These are phyloP conservation scores for Dryadomyces quercivorus DNA, from an alignment of 2,329 filamentous ascomycete species.

Conservation along the genomic window DNA sequence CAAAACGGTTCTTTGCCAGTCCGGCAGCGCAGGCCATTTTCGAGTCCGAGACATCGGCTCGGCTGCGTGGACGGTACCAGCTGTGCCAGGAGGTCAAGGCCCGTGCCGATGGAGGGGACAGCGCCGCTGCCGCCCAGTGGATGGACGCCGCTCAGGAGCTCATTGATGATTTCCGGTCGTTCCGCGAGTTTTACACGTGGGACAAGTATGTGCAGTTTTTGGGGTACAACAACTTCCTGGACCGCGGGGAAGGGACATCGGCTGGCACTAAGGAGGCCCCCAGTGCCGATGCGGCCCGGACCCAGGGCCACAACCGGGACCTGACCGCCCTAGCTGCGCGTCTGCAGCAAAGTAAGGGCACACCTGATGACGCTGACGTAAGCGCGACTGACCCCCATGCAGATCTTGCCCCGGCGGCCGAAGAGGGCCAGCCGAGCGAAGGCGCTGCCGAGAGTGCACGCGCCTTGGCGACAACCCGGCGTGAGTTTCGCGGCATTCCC, in stretches of 20 bases:
- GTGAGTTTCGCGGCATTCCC: conserved; percentile 53
- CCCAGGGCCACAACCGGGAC: conserved; percentile 22
- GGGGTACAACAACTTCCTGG: conserved; percentile 25
- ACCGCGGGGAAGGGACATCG: conserved; percentile 19
- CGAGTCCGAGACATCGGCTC: conserved; percentile 16
- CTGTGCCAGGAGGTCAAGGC: conserved; percentile 28
- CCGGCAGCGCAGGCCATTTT: conserved; percentile 16
- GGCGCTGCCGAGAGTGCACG: background rate
- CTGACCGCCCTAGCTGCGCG: conserved; percentile 44
- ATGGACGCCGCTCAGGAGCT: conserved; percentile 47
- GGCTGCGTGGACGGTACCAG: conserved; percentile 25
- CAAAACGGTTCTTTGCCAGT: conserved; percentile 13
- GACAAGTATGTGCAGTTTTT: conserved; percentile 51
- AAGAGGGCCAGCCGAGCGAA: conserved; percentile 10
- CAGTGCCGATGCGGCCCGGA: too few species aligned
- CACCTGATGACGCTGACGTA: background rate
- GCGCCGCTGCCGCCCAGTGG: conserved; percentile 36
- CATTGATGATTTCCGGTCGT: conserved; percentile 50
- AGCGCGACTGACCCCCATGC: background rate
- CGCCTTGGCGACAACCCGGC: conserved; percentile 12
- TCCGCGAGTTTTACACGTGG: conserved; percentile 54
- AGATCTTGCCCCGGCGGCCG: conserved; percentile 22
- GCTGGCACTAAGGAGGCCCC: background rate
- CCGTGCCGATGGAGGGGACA: conserved; percentile 21
- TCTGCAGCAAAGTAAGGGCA: conserved; percentile 37